Conservation (phyloP, 345 rosid species). For the Capsella bursapastoris region DNA sequence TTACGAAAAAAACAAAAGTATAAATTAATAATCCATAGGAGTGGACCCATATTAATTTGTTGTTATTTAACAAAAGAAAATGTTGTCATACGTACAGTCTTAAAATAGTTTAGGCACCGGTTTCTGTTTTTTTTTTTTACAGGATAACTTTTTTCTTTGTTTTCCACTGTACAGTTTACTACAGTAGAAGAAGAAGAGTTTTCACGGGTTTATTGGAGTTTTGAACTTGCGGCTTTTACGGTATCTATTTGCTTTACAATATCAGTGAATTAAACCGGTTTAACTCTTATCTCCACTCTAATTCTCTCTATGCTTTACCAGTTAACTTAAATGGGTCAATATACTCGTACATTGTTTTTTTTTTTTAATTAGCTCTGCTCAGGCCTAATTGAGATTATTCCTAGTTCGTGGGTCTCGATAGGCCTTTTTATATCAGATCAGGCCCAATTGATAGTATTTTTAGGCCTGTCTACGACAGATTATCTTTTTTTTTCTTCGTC, state of each 20-base stretch:
- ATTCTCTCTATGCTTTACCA: no score
- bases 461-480: slow-evolving; percentile 3
- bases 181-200: no score
- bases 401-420: slow-evolving; percentile 3
- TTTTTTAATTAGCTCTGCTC: not conserved
- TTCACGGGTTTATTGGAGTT: no score
- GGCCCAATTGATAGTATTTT: slow-evolving; percentile 14
- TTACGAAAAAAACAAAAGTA: not conserved
- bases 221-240: no score
- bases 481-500: not conserved
- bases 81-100: not conserved
- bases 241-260: no score
- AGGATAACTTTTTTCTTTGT: not conserved
- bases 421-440: not conserved
- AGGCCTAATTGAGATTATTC: not conserved
- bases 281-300: no score
- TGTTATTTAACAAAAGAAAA: not conserved
- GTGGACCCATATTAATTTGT: not conserved
- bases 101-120: not conserved
- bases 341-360: not conserved
- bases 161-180: not conserved
- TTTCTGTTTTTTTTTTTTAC: not conserved
- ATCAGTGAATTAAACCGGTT: no score
- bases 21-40: not conserved
- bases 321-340: no score